Evolutionary conservation across 1,139 yeast species (phyloP).

Genomic region (Protomyces inundatus): DNA sequence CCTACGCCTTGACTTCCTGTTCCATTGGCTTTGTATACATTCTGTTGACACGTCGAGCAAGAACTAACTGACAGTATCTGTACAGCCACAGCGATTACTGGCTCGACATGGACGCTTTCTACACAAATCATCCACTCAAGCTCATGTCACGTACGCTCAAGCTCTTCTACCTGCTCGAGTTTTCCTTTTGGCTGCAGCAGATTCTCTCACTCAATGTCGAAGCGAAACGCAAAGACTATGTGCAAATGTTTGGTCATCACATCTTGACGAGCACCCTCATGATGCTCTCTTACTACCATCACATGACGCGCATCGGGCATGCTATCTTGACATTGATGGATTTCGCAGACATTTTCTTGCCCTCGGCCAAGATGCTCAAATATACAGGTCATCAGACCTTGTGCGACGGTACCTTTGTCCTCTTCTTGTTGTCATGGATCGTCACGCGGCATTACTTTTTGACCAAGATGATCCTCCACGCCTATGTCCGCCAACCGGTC

Average conservation of each 20-base stretch:
- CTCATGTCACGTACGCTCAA: slow-evolving; percentile 47
- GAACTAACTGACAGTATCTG: slow-evolving; percentile 39
- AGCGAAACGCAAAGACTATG: slow-evolving; percentile 71
- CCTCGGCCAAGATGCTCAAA: slow-evolving; percentile 68
- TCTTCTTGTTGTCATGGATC: slow-evolving; percentile 68
- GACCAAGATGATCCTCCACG: slow-evolving; percentile 55
- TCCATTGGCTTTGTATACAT: slow-evolving; percentile 46
- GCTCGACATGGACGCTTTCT: slow-evolving; percentile 40
- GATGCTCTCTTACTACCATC: slow-evolving; percentile 66
- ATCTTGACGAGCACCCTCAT: slow-evolving; percentile 67
- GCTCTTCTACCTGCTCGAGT: slow-evolving; percentile 63
- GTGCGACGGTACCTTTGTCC: slow-evolving; percentile 66
- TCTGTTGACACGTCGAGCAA: too few species aligned
- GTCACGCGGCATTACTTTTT: slow-evolving; percentile 67
- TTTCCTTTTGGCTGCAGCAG: slow-evolving; percentile 78
- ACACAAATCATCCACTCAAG: slow-evolving; percentile 73
- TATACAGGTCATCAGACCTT: slow-evolving; percentile 56
- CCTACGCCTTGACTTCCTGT: slow-evolving; percentile 59
- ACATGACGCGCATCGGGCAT: slow-evolving; percentile 74
- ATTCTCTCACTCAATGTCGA: slow-evolving; percentile 71
- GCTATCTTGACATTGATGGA: slow-evolving; percentile 77
- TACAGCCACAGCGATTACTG: slow-evolving; percentile 45
- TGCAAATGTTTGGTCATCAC: slow-evolving; percentile 85
- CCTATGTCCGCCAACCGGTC: slow-evolving; percentile 26
- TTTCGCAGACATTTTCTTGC: slow-evolving; percentile 64